A percentile compares a stretch with the other conserved stretches of the same genome.
These are phyloP conservation scores for Thraustotheca clavata DNA, from an alignment of 352 stramenopile species.

Conservation along the genomic window DNA sequence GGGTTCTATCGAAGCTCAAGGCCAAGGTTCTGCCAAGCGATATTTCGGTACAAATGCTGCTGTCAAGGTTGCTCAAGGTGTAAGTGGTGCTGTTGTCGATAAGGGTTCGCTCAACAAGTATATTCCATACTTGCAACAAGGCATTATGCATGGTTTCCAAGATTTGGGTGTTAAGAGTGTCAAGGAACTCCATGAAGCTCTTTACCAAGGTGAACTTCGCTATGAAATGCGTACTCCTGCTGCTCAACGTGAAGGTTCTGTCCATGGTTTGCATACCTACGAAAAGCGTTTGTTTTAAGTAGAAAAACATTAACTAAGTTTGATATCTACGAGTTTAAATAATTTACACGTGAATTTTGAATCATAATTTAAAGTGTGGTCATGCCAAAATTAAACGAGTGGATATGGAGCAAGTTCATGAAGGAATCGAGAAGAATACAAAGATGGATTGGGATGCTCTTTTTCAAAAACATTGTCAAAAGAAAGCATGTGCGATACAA, in stretches of 20 bases:
- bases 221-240: conserved; percentile 98
- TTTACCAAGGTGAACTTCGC: conserved; percentile 78
- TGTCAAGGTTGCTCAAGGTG: conserved; percentile 99
- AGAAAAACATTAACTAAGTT: not conserved
- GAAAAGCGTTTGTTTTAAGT: conserved; percentile 82
- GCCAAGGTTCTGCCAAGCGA: conserved; percentile 91
- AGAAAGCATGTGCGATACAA: conserved; percentile 74
- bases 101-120: conserved; percentile 98
- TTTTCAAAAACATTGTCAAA: conserved; percentile 56
- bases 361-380: too few relatives aligned
- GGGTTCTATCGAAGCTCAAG: conserved; percentile 99
- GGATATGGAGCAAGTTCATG: conserved; percentile 4
- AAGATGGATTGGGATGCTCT: conserved; percentile 21
- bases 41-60: conserved; percentile 85
- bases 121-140: conserved; percentile 98
- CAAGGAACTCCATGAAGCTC: conserved; percentile 68
- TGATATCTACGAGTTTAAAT: not conserved
- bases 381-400: too few relatives aligned
- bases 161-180: conserved; percentile 94
- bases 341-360: not conserved
- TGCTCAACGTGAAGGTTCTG: conserved; percentile 97
- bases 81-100: conserved; percentile 98
- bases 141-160: conserved; percentile 97
- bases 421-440: not conserved
- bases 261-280: conserved; percentile 98